Base-by-base conservation (phyloP, 2,329 filamentous ascomycete genomes). In the Beauveria medogensis region DNA sequence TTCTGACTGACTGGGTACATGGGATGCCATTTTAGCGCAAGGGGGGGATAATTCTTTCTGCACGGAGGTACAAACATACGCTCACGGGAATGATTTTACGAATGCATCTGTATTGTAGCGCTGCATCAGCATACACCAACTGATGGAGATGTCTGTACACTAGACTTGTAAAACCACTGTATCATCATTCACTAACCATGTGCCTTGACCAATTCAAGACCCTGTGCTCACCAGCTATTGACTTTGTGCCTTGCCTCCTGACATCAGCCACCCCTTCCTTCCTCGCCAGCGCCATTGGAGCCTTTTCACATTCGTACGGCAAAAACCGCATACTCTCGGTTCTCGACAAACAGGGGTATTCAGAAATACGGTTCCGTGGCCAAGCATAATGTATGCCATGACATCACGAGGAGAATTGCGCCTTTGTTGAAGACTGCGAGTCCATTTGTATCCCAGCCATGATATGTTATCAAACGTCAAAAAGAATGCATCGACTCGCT, bases 361-460 rank as follows among this genome's bases (percentile, higher is more conserved):
- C 34, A n/a, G 2, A 2, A 3, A 16, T 7, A 37, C 5, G 3
- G 28, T 24, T 4, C 14, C 3, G 41, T 26, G 6, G 7, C 2
- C 2, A 63, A 66, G 63, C 51, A 69, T 68, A 22, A 75, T 69
- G 65, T 85, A 85, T 70, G 86, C 86, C 80, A 86, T 86, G 74
- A 80, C 1, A 83, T 86, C 41, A 85, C 71, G 0, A 83, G 83
- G 8, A 86, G 71, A 64, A 86, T 78, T 0, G 82, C 83, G 26
- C 77, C 79, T 41, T 76, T 79, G 62, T 75, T 73, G 62, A 77
- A 87, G 1, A 84, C 84, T 0, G 84, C 83, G 4, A 87, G 70
- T 3, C 84, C 85, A 67, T 84, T 84, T 7, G 78, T 77, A 84
- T 80, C 34, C 78, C 72, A 2, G 77, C 77, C 84, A 87, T 87